phyloP scores from a whole-genome alignment of 768 basidiomycete genomes.

The Termitomyces bulborhizus region DNA sequence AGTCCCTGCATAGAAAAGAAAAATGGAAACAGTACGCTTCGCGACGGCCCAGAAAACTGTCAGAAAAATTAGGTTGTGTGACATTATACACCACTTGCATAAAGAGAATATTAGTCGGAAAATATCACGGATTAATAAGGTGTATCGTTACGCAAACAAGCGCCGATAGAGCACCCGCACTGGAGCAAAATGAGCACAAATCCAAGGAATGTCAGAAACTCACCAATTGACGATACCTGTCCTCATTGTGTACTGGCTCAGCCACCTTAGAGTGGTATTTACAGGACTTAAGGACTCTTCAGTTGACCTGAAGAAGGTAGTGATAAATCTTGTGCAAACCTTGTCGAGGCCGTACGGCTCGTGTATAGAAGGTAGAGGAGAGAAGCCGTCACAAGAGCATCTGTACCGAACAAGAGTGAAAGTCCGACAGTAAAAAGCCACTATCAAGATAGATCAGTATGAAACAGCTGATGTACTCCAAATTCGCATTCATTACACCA shows the following conservation, averaged over 20 bases:
- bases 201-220: neutral
- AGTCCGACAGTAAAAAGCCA: constrained; percentile 7
- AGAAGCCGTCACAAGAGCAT: constrained; percentile 1
- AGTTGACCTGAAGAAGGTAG: neutral
- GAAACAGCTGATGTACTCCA: neutral
- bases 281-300: neutral
- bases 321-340: neutral
- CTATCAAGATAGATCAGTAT: neutral
- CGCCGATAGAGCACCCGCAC: constrained; percentile 7
- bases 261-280: neutral
- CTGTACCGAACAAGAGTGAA: neutral
- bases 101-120: neutral
- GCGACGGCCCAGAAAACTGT: constrained; percentile 5
- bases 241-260: constrained; percentile 4
- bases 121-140: neutral
- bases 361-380: constrained; percentile 3
- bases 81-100: constrained; percentile 5
- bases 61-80: constrained; percentile 8
- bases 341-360: constrained; percentile 3
- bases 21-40: neutral
- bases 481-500: neutral
- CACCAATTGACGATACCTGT: constrained; percentile 9
- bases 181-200: neutral
- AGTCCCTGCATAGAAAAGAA: neutral
- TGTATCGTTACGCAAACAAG: constrained; percentile 4